Evolutionary conservation across 495 filamentous ascomycete species (phyloP).

Genomic region (Hypoxylon intermedium): DNA sequence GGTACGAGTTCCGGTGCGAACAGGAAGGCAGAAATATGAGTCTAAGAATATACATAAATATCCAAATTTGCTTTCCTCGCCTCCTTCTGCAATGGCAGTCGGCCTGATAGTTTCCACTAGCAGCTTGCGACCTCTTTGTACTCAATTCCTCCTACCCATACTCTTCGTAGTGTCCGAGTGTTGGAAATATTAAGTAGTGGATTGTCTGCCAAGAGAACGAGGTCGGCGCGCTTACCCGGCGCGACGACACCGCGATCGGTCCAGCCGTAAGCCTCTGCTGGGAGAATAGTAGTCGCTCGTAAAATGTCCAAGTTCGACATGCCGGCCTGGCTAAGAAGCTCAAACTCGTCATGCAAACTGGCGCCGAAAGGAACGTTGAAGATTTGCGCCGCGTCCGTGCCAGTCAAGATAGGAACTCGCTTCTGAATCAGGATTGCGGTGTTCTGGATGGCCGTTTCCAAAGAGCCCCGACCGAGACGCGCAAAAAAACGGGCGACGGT

Average conservation of each 20-base stretch:
- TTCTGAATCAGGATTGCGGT: slow-evolving; percentile 39
- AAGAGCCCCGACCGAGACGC: slow-evolving; percentile 24
- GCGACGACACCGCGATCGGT: slow-evolving; percentile 47
- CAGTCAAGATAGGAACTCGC: slow-evolving; percentile 45
- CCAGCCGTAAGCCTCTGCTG: slow-evolving; percentile 18
- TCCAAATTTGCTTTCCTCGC: too few relatives aligned
- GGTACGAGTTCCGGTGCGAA: too few relatives aligned
- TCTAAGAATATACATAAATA: too few relatives aligned
- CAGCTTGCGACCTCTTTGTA: slow-evolving; percentile 24
- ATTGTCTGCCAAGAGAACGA: slow-evolving; percentile 50
- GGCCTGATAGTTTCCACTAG: too few relatives aligned
- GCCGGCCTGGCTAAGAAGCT: slow-evolving; percentile 30
- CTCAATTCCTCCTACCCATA: slow-evolving; percentile 51
- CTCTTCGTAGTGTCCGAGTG: slow-evolving; percentile 40
- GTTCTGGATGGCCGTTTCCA: slow-evolving; percentile 34
- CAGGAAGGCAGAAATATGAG: too few relatives aligned
- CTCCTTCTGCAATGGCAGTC: too few relatives aligned
- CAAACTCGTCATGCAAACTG: slow-evolving; percentile 39
- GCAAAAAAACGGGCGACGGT: slow-evolving; percentile 37
- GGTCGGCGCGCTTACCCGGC: slow-evolving; percentile 48
- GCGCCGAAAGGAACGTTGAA: slow-evolving; percentile 60
- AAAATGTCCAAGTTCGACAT: slow-evolving; percentile 40
- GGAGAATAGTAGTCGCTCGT: slow-evolving; percentile 35
- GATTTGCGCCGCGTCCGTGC: slow-evolving; percentile 42
- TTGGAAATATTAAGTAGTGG: slow-evolving; percentile 49